Conservation (phyloP, 352 stramenopile species). For the Phytophthora ohioensis region DNA sequence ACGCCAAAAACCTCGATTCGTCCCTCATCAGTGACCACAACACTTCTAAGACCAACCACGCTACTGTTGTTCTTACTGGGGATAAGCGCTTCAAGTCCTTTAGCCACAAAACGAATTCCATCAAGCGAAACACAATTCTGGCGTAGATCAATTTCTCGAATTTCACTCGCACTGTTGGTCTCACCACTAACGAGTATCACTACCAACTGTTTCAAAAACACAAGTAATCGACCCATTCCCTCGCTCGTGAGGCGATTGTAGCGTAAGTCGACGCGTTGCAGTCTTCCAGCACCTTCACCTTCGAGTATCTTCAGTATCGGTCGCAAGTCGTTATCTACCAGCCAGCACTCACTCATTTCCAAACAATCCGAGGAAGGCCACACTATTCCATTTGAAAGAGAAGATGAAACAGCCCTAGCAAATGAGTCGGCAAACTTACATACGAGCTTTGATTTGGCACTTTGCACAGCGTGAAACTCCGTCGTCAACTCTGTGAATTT, state of each 20-base stretch:
- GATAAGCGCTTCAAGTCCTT: conserved; percentile 51
- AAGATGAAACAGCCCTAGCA: conserved; percentile 12
- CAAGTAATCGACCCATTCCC: conserved; percentile 44
- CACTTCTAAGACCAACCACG: conserved; percentile 33
- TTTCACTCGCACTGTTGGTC: background rate
- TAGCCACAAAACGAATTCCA: conserved; percentile 64
- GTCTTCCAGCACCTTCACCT: conserved; percentile 13
- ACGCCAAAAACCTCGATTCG: conserved; percentile 62
- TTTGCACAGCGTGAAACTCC: conserved; percentile 54
- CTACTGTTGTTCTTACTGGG: conserved; percentile 10
- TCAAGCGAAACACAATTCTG: conserved; percentile 80
- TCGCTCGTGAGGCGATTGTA: conserved; percentile 70
- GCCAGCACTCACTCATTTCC: conserved; percentile 61
- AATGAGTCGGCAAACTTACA: conserved; percentile 45
- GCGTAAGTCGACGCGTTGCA: conserved; percentile 61
- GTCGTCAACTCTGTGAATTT: conserved; percentile 47
- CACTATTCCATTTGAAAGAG: background rate
- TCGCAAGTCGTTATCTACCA: conserved; percentile 59
- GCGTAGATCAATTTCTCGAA: conserved; percentile 68
- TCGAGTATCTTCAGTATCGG: conserved; percentile 56
- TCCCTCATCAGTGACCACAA: conserved; percentile 57
- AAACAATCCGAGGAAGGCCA: conserved; percentile 33
- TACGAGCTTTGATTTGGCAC: conserved; percentile 59
- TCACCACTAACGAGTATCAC: background rate
- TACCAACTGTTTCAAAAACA: conserved; percentile 38